Conservation (phyloP, 805 yeast genomes). For the Sugiyamaella americana region DNA sequence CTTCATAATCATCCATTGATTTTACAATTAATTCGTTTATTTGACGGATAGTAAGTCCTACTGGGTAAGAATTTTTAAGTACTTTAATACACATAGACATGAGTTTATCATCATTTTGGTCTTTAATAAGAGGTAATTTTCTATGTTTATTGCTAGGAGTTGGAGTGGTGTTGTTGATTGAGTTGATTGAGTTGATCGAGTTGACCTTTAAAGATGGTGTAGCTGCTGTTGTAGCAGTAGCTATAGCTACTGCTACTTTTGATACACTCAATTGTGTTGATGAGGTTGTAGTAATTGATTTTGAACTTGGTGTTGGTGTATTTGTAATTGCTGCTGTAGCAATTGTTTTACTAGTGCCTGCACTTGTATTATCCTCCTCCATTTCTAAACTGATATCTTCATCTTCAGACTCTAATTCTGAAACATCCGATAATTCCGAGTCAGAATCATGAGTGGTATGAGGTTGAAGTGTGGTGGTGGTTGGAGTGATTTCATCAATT, state of each 20-base stretch:
- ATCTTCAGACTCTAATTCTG: no score
- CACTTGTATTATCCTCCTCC: no score
- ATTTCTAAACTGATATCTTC: no score
- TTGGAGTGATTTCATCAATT: neutral
- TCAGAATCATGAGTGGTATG: neutral
- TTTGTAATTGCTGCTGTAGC: neutral
- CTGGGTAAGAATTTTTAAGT: slow-evolving; percentile 20
- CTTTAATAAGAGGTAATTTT: slow-evolving; percentile 1
- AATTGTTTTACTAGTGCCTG: no score
- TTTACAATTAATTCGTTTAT: slow-evolving; percentile 18
- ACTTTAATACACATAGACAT: slow-evolving; percentile 24
- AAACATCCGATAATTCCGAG: neutral
- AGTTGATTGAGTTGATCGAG: neutral
- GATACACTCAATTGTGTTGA: neutral
- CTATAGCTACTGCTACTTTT: no score
- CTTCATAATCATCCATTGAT: slow-evolving; percentile 14
- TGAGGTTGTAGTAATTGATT: neutral
- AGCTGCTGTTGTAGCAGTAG: neutral
- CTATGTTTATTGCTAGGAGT: neutral
- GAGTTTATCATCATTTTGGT: slow-evolving; percentile 16
- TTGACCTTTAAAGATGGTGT: neutral
- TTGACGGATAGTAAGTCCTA: slow-evolving; percentile 29
- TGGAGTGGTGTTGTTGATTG: neutral
- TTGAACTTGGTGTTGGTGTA: neutral
- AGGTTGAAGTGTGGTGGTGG: neutral